A percentile compares a stretch with the other conserved stretches of the same genome.
Conservation (phyloP, 768 basidiomycete species). For the Psilocybe tampanensis region DNA sequence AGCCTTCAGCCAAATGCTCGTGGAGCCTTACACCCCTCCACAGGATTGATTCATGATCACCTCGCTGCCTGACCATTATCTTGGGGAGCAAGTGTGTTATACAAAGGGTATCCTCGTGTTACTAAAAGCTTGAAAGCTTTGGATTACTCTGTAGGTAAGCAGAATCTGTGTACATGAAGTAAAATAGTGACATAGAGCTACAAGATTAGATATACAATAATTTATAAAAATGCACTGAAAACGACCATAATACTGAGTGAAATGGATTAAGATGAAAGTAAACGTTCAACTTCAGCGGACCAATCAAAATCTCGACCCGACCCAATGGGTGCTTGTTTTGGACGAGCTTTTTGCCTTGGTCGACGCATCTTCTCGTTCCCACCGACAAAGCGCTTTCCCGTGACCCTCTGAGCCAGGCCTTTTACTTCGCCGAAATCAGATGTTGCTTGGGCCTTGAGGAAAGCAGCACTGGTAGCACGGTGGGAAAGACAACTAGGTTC, state of each 20-base stretch:
- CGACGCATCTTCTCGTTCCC: conserved; percentile 15
- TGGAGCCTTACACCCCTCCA: conserved; percentile 75
- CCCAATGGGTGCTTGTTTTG: conserved; percentile 34
- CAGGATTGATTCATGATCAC: conserved; percentile 30
- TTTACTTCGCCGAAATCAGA: conserved; percentile 72
- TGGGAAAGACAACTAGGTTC: conserved; percentile 66
- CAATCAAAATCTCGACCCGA: conserved; percentile 47
- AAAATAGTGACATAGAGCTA: background rate
- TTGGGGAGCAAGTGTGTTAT: background rate
- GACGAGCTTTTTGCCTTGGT: conserved; percentile 15
- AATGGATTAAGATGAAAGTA: conserved; percentile 10
- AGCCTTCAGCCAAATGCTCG: conserved; percentile 91
- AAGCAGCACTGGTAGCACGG: conserved; percentile 62
- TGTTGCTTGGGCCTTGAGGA: conserved; percentile 79
- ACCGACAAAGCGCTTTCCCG: conserved; percentile 43
- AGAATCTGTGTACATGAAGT: conserved; percentile 2
- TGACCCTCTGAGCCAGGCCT: conserved; percentile 58
- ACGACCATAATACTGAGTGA: too few species aligned
- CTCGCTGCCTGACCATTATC: background rate
- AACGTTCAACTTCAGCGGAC: conserved; percentile 40
- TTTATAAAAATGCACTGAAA: background rate
- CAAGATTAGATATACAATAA: conserved; percentile 10
- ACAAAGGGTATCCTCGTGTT: background rate
- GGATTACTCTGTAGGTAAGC: too few species aligned
- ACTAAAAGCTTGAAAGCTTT: too few species aligned